Evolutionary conservation across 2,329 filamentous ascomycete genomes (phyloP), one percentile per base, ranked within the genome.

Genomic region (Ceratocystis eucalypticola): DNA sequence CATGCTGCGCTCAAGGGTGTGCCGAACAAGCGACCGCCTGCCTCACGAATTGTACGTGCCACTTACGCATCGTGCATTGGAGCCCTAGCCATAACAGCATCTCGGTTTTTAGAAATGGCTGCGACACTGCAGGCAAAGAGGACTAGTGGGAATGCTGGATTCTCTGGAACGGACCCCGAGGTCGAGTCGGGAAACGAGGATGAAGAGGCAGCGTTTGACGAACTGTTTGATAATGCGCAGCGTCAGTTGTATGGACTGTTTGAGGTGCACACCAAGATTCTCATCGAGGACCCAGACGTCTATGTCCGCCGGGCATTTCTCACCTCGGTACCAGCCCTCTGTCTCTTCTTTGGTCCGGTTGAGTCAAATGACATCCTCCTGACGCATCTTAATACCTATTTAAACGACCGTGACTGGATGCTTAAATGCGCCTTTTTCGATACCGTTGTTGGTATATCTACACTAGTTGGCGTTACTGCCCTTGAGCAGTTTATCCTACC

Each of bases 361-460:
- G 88, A 91, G 72, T 88, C 93, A 0, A 96, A 95, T 74, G 94
- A 99, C 73, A 90, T 99, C n/a, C 86, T 99, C 17, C 79, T 99
- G 25, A 96, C 91, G 41, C 94, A 99, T 76, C 79, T 99, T 33
- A 97, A 97, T 73, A 99, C 94, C 0, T 99, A 99, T 72, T 78
- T 99, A 7, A 99, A 99, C 70, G 94, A 97, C 71, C 85, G 88
- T 53, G 92, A 99, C 74, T 99, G 94, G 94, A 91, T 91, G 74
- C 78, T 99, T 41, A 96, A 96, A 74, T 96, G 91, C 71, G 91
- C 93, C 2, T 97, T 97, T 73, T 96, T 99, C 72, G 92, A 96
- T 72, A 90, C 91, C 0, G 91, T 97, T 30, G 90, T 97, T 17
- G 93, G 92, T 2, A 92, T 99, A 70, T 90, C 92, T 3, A 85